phyloP scores from a whole-genome alignment of 2,329 filamentous ascomycete species.

The Cladophialophora chaetospira region DNA sequence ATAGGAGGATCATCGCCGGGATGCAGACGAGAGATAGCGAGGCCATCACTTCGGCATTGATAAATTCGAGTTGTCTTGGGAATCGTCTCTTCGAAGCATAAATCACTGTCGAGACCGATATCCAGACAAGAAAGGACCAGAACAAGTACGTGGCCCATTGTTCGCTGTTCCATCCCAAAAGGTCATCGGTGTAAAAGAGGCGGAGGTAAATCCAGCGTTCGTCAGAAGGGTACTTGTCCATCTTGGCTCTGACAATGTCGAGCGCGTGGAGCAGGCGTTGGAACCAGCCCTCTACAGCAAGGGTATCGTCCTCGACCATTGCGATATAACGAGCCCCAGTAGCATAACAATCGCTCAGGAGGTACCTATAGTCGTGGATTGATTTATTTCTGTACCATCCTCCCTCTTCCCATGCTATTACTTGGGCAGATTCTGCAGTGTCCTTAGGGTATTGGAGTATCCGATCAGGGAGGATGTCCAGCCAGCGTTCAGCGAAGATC shows the following conservation, averaged over 20 bases:
- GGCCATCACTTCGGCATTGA: slow-evolving; percentile 34
- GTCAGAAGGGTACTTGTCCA: slow-evolving; percentile 25
- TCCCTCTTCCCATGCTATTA: slow-evolving; percentile 40
- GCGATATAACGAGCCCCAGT: slow-evolving; percentile 44
- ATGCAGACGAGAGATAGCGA: slow-evolving; percentile 36
- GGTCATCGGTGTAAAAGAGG: slow-evolving; percentile 51
- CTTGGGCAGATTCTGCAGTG: slow-evolving; percentile 38
- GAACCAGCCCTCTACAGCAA: slow-evolving; percentile 53
- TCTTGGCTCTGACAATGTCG: slow-evolving; percentile 37
- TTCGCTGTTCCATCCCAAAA: slow-evolving; percentile 50
- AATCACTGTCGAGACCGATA: slow-evolving; percentile 18
- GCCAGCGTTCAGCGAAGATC: slow-evolving; percentile 46
- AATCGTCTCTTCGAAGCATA: slow-evolving; percentile 18
- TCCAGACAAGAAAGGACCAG: slow-evolving; percentile 36
- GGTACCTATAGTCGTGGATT: slow-evolving; percentile 48
- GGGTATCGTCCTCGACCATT: slow-evolving; percentile 52
- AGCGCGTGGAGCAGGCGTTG: slow-evolving; percentile 44
- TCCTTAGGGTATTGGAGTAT: slow-evolving; percentile 45
- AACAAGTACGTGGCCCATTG: slow-evolving; percentile 43
- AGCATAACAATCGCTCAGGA: slow-evolving; percentile 45
- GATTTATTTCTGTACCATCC: slow-evolving; percentile 43
- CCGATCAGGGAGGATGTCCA: slow-evolving; percentile 43
- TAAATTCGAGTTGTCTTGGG: slow-evolving; percentile 12
- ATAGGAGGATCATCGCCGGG: slow-evolving; percentile 39
- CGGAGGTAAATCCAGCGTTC: slow-evolving; percentile 45